These are phyloP conservation scores for Naematelia encephala DNA, from an alignment of 768 basidiomycete species.

Conservation along the genomic window DNA sequence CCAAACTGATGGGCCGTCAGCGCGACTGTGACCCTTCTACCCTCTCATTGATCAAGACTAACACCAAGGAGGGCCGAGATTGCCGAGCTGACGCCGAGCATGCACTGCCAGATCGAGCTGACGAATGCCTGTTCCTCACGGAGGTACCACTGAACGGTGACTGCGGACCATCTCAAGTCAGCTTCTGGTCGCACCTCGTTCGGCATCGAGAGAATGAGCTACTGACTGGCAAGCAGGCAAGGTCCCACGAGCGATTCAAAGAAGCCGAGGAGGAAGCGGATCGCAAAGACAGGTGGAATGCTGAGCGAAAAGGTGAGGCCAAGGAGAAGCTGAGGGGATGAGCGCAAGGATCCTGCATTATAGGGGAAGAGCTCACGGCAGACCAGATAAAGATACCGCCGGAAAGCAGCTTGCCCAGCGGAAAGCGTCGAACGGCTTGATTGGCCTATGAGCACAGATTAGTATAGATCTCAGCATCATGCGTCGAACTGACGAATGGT, in stretches of 20 bases:
- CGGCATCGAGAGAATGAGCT: background rate
- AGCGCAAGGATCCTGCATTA: background rate
- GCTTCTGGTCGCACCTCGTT: background rate
- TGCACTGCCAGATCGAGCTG: constrained; percentile 22
- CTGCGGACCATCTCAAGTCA: background rate
- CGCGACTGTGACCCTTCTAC: too few relatives aligned
- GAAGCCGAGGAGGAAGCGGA: constrained; percentile 18
- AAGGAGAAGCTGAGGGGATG: constrained; percentile 12
- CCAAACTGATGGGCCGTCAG: constrained; percentile 1
- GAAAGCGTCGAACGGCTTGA: constrained; percentile 29
- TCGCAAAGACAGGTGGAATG: constrained; percentile 21
- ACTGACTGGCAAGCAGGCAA: constrained; percentile 17
- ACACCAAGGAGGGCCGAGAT: constrained; percentile 5
- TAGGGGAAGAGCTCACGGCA: background rate
- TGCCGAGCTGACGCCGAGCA: constrained; percentile 12
- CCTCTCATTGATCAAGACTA: background rate
- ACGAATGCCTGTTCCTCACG: constrained; percentile 18
- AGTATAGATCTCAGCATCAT: background rate
- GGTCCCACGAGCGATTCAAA: constrained; percentile 18
- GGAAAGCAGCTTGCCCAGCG: constrained; percentile 20
- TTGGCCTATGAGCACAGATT: constrained; percentile 13
- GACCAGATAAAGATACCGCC: constrained; percentile 7
- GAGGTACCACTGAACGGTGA: constrained; percentile 30
- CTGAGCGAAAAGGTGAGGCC: constrained; percentile 18
- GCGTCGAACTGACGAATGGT: constrained; percentile 24